Evolutionary conservation across 768 basidiomycete genomes (phyloP).

Genomic region (Suillus paluster): DNA sequence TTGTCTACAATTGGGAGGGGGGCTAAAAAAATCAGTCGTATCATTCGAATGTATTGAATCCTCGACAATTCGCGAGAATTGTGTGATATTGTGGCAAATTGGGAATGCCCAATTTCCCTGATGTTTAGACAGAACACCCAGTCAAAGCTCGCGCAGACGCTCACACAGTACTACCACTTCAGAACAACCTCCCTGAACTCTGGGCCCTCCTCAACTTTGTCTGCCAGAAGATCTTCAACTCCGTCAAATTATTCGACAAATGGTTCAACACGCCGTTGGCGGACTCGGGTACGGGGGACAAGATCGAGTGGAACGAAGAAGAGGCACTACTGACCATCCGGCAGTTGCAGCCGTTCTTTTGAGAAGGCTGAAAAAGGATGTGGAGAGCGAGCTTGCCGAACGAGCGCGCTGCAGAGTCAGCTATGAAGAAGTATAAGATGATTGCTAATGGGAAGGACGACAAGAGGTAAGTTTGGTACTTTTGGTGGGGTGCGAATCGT

Average conservation of each 20-base stretch:
- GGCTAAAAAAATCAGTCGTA: too few species aligned
- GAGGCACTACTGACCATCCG: slow-evolving; percentile 97
- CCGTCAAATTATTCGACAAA: slow-evolving; percentile 98
- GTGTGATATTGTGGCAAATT: too few species aligned
- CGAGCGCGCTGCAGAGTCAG: slow-evolving; percentile 91
- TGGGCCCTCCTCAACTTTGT: slow-evolving; percentile 97
- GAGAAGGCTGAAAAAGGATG: slow-evolving; percentile 93
- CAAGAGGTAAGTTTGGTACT: slow-evolving; percentile 61
- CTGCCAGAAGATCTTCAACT: slow-evolving; percentile 95
- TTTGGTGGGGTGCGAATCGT: background rate
- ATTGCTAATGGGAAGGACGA: slow-evolving; percentile 80
- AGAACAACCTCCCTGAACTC: slow-evolving; percentile 95
- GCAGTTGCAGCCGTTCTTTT: slow-evolving; percentile 93
- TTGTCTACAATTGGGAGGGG: too few species aligned
- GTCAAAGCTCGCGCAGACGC: too few species aligned
- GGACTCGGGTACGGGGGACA: slow-evolving; percentile 94
- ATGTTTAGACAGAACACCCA: too few species aligned
- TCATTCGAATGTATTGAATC: too few species aligned
- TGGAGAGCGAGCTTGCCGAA: slow-evolving; percentile 95
- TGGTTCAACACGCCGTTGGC: slow-evolving; percentile 99
- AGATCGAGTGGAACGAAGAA: slow-evolving; percentile 99
- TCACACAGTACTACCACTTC: slow-evolving; percentile 95
- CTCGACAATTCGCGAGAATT: too few species aligned
- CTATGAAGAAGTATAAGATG: slow-evolving; percentile 99
- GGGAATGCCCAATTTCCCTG: too few species aligned